These are phyloP conservation scores for Komagataella mondaviorum DNA, from an alignment of 805 yeast genomes.

Conservation along the genomic window DNA sequence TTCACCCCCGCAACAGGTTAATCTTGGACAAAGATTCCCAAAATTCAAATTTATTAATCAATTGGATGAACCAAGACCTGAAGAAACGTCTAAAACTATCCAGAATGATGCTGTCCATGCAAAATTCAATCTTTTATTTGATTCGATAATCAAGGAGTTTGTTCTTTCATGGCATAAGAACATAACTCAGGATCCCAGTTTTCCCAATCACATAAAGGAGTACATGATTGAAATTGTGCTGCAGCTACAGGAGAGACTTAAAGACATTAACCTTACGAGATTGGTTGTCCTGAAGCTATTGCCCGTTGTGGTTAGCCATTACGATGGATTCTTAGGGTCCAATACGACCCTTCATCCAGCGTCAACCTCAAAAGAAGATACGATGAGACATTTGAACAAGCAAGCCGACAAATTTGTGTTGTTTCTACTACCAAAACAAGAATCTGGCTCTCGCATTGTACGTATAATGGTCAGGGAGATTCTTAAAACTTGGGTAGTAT, in stretches of 20 bases:
- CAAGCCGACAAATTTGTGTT: neutral
- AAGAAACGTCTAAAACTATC: conserved; percentile 29
- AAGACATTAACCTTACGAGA: conserved; percentile 35
- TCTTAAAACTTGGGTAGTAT: conserved; percentile 40
- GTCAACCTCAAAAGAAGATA: neutral
- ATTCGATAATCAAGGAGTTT: conserved; percentile 36
- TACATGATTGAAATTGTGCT: conserved; percentile 28
- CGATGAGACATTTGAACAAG: neutral
- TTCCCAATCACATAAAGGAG: conserved; percentile 26
- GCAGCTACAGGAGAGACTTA: conserved; percentile 27
- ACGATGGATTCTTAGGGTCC: conserved; percentile 23
- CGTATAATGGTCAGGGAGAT: conserved; percentile 46
- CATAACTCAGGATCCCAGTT: conserved; percentile 25
- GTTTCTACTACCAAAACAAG: neutral
- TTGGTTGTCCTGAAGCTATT: conserved; percentile 42
- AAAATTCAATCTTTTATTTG: conserved; percentile 18
- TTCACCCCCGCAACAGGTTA: neutral
- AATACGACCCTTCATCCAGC: neutral
- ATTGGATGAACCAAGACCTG: neutral
- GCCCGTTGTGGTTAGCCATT: conserved; percentile 59
- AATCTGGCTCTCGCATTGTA: neutral
- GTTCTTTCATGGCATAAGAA: conserved; percentile 40
- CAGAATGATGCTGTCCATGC: conserved; percentile 15
- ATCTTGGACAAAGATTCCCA: neutral
- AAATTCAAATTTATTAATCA: neutral